Percentiles rank a stretch among this genome's conserved stretches.
Evolutionary conservation across 2,329 filamentous ascomycete genomes (phyloP).

Genomic region (Apiospora phragmitis): DNA sequence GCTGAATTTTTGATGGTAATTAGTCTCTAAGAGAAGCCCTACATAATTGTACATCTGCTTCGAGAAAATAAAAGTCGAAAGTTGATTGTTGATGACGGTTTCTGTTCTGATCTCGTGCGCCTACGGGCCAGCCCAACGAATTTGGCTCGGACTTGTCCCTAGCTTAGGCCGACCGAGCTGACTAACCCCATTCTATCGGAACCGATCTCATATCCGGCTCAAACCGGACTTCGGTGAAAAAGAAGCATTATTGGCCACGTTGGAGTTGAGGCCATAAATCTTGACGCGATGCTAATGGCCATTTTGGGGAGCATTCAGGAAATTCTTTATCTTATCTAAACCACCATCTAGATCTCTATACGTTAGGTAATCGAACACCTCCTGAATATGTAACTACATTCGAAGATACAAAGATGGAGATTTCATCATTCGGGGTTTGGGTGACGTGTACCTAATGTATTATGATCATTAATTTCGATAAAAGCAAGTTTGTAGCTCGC

Average conservation of each 20-base stretch:
- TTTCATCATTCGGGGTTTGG: neutral
- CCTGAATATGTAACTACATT: neutral
- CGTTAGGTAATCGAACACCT: neutral
- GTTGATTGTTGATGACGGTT: neutral
- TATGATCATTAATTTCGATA: neutral
- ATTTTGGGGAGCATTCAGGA: neutral
- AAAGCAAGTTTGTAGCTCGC: neutral
- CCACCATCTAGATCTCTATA: too few relatives aligned
- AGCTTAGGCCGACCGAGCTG: constrained; percentile 3
- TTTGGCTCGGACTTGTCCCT: constrained; percentile 5
- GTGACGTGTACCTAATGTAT: neutral
- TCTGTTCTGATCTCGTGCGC: neutral
- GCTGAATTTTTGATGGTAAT: neutral
- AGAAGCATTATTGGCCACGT: neutral
- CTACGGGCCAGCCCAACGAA: neutral
- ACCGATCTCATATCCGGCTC: neutral
- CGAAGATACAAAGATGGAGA: neutral
- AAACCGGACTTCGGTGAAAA: neutral
- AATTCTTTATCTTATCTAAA: neutral
- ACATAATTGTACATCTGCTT: neutral
- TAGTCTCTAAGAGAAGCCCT: neutral
- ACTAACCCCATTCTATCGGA: constrained; percentile 4
- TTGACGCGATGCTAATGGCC: neutral
- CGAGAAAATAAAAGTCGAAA: neutral
- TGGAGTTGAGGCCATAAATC: neutral